phyloP scores from a whole-genome alignment of 176 grass and related monocot species.

The Aegilops umbellulata region DNA sequence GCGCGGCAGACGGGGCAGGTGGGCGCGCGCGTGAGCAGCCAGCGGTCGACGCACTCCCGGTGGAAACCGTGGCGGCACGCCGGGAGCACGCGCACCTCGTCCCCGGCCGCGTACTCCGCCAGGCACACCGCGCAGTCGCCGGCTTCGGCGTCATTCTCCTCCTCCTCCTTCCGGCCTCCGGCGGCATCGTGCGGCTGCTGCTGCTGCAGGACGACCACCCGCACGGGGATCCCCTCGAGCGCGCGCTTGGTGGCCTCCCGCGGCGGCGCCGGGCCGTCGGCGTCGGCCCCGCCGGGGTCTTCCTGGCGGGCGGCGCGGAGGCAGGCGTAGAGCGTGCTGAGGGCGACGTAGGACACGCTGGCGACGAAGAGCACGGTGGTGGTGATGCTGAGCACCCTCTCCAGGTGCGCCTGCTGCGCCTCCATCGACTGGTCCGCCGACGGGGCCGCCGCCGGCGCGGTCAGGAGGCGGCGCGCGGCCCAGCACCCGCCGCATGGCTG shows the following conservation, averaged over 20 bases:
- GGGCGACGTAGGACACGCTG: conserved; percentile 17
- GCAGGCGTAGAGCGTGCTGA: conserved; percentile 28
- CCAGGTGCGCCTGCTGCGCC: conserved; percentile 28
- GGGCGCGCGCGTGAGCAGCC: conserved; percentile 44
- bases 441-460: too few species aligned
- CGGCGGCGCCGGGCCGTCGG: neutral
- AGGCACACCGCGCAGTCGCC: conserved; percentile 44
- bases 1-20: conserved; percentile 49
- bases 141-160: too few species aligned
- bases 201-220: neutral
- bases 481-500: neutral
- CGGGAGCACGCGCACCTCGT: conserved; percentile 43
- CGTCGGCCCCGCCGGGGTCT: neutral
- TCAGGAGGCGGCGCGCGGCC: neutral
- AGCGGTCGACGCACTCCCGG: conserved; percentile 50
- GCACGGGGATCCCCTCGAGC: conserved; percentile 29
- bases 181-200: too few species aligned
- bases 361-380: conserved; percentile 13
- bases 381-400: neutral
- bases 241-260: neutral
- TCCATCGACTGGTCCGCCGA: neutral
- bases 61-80: conserved; percentile 50
- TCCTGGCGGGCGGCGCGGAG: neutral
- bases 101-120: conserved; percentile 33
- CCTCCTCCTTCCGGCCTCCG: too few species aligned